Evolutionary conservation across 2,329 filamentous ascomycete genomes (phyloP), one percentile per base, ranked within the genome.

Genomic region (Aureobasidium sp.): DNA sequence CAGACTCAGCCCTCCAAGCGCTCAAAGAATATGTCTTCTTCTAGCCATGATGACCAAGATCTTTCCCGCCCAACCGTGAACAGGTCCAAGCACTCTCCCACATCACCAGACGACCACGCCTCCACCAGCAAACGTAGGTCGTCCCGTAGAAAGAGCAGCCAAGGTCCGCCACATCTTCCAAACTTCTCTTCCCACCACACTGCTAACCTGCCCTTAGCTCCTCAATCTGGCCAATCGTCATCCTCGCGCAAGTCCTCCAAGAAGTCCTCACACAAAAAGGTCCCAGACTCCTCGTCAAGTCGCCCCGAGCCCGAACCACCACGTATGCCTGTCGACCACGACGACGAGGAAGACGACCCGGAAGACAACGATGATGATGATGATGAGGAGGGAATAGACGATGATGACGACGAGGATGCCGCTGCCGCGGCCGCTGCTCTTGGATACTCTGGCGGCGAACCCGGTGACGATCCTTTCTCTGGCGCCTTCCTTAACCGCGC

Each of bases 61-160:
- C n/a, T 42, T 42, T 39, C 59, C 14, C 64, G 44, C 62, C 47
- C 39, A 47, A 61, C 56, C 67, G 63, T 67, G 70, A 64, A 75
- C 68, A 44, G 63, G 66, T 62, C 61, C 69, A 86, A 85, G 72
- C 83, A 83, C 67, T 83, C 85, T 68, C 81, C 83, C 67, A 85
- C 84, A 69, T 82, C 85, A 67, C 80, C 84, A 65, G 85, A 85
- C 71, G 84, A 86, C 66, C 79, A 76, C 64, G 72, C 79, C 37
- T 78, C 84, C 27, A 81, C 85, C 24, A 85, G 87, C 1, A 89
- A 85, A 72, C 83, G 89, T 68, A 91, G 91, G 73, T 85, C 88
- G 39, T 85, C 82, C 70, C 84, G 87, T 71, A 92, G 89, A 76
- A 91, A 88, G 75, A 74, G 77, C 60, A 74, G 75, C 66, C 80